Evolutionary conservation across 805 yeast genomes (phyloP), one percentile per base, ranked within the genome.

Genomic region (Ogataea philodendri): DNA sequence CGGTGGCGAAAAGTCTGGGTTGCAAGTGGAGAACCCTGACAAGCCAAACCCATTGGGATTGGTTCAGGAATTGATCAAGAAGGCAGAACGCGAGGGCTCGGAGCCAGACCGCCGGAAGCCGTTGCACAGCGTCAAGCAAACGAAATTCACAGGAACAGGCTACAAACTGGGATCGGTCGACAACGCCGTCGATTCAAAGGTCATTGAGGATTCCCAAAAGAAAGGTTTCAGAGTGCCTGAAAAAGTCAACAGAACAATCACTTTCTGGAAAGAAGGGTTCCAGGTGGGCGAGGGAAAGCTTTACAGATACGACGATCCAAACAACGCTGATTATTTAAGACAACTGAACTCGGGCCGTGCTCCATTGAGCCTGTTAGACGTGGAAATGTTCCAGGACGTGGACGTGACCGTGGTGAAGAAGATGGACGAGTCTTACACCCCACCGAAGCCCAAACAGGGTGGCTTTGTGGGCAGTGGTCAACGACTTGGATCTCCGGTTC

Each of bases 181-280:
- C 15, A 59, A 51, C 15, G 60, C 66, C 9, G 66, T 55, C 17
- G 55, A 55, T 9, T 58, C 66, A 1, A 48, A 49, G 24, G 41
- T 37, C 7, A 33, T 53, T 15, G 59, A 52, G 7, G 70, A 69
- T 42, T 42, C 52, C 8, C 34, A 42, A 15, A 27, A 24, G 5
- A 19, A 16, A 15, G 41, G 32, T 8, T 28, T 30, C 13, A 30
- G 31, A 16, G 45, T 52, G 5, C 55, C 55, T 2, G 67, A 63
- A 24, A 79, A 76, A 40, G 96, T 82, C 5, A 70, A 73, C 11
- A 74, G 97, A 54, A 84, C 84, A 26, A 82, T 93, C 44, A 86
- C 95, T 0, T 90, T 93, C 59, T 93, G 98, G 98, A 82, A 79
- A 49, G 90, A 93, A 53, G 98, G 98, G 2, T 93, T 93, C 63